Evolutionary conservation across 306 rosid species (phyloP).

Genomic region (Quercus bicolor): DNA sequence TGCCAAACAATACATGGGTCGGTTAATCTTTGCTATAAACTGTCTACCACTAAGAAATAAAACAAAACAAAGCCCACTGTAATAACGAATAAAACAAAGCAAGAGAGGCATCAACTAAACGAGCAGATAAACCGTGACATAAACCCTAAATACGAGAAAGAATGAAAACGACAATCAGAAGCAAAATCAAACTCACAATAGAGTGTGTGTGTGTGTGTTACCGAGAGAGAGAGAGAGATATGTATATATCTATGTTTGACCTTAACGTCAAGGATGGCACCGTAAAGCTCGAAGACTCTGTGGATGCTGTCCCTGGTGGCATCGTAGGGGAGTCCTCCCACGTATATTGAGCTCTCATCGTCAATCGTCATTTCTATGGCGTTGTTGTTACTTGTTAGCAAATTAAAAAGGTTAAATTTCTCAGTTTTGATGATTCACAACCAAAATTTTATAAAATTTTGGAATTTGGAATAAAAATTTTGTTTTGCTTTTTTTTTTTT

Average conservation of each 20-base stretch:
- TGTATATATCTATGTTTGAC: conserved; percentile 22
- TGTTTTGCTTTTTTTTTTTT: too few relatives aligned
- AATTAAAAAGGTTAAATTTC: background rate
- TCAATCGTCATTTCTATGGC: conserved; percentile 55
- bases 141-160: background rate
- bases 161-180: background rate
- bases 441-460: too few relatives aligned
- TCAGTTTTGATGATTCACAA: too few relatives aligned
- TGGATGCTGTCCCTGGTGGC: conserved; percentile 64
- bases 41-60: background rate
- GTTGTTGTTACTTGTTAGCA: background rate
- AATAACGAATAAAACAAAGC: background rate
- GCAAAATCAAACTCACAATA: background rate
- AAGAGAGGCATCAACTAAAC: background rate
- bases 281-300: conserved; percentile 70
- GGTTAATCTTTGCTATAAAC: too few relatives aligned
- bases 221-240: background rate
- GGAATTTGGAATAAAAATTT: too few relatives aligned
- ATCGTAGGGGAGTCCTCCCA: conserved; percentile 83
- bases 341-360: conserved; percentile 86
- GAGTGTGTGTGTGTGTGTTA: background rate
- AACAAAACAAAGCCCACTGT: background rate
- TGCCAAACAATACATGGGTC: background rate
- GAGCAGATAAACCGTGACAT: background rate
- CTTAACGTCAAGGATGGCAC: conserved; percentile 81